phyloP scores from a whole-genome alignment of 2,329 filamentous ascomycete species.

The Hypoxylon sp. region DNA sequence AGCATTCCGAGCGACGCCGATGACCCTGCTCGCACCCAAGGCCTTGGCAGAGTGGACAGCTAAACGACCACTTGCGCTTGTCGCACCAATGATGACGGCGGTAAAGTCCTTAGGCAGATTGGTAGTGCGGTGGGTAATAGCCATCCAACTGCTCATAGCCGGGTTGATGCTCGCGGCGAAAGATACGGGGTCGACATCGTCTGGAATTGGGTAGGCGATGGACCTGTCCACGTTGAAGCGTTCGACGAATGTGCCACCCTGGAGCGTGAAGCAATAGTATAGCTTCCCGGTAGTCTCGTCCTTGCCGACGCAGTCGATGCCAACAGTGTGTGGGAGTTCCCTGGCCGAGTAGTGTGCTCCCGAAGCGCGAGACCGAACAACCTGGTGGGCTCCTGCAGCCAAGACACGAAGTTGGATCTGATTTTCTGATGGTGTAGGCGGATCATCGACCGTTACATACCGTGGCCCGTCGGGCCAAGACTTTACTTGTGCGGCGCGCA shows the following conservation, averaged over 20 bases:
- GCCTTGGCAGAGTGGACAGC: constrained; percentile 58
- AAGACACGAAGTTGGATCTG: constrained; percentile 61
- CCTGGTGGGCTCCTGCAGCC: constrained; percentile 60
- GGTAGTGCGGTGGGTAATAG: constrained; percentile 55
- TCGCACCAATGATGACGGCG: constrained; percentile 62
- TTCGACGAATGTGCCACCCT: constrained; percentile 55
- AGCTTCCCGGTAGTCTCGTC: constrained; percentile 54
- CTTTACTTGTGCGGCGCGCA: constrained; percentile 43
- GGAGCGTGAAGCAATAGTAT: constrained; percentile 58
- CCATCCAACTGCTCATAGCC: constrained; percentile 66
- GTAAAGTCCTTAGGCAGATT: constrained; percentile 54
- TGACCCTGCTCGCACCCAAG: constrained; percentile 58
- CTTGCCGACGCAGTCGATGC: constrained; percentile 61
- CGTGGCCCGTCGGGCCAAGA: constrained; percentile 43
- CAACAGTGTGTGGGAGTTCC: constrained; percentile 59
- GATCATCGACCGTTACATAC: constrained; percentile 47
- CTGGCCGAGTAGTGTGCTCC: constrained; percentile 63
- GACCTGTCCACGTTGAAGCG: constrained; percentile 55
- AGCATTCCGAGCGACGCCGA: constrained; percentile 61
- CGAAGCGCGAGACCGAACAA: constrained; percentile 61
- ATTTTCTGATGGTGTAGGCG: constrained; percentile 48
- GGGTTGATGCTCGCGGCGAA: constrained; percentile 65
- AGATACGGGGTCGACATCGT: constrained; percentile 55
- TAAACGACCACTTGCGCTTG: constrained; percentile 60
- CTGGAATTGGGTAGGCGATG: constrained; percentile 52